These are phyloP conservation scores for Catunica adiposa DNA, from an alignment of 2,329 filamentous ascomycete species.

Conservation along the genomic window DNA sequence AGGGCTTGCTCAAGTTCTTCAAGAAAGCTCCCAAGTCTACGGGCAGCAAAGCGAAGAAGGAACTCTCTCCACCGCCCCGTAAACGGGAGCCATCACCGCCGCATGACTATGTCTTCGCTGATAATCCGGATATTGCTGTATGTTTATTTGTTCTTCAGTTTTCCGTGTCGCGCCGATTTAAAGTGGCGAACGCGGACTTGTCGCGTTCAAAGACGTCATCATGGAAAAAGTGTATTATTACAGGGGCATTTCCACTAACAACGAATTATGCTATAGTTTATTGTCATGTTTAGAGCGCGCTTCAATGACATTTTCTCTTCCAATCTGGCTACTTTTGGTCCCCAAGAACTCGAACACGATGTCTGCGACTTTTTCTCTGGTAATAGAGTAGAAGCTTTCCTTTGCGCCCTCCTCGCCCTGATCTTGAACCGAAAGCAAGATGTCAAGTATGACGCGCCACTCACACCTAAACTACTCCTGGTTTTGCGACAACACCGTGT, in stretches of 20 bases:
- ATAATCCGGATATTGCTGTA: constrained; percentile 86
- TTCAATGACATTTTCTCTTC: constrained; percentile 82
- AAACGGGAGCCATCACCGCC: constrained; percentile 78
- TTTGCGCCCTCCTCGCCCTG: constrained; percentile 77
- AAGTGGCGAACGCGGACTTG: constrained; percentile 31
- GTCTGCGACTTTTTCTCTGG: constrained; percentile 63
- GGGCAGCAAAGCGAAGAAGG: constrained; percentile 29
- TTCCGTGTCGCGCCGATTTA: constrained; percentile 17
- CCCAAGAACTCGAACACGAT: constrained; percentile 85
- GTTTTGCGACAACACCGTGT: not conserved
- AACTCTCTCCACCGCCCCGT: constrained; percentile 47
- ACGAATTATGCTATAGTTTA: constrained; percentile 45
- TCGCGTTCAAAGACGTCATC: constrained; percentile 29
- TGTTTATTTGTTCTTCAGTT: constrained; percentile 26
- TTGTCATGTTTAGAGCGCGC: constrained; percentile 93
- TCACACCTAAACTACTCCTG: not conserved
- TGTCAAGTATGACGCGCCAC: constrained; percentile 58
- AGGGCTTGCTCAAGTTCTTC: constrained; percentile 51
- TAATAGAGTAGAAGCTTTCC: constrained; percentile 68
- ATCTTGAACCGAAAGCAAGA: constrained; percentile 96
- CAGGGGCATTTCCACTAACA: constrained; percentile 19
- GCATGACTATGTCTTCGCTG: constrained; percentile 76
- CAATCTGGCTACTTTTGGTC: constrained; percentile 75
- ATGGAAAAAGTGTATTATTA: constrained; percentile 11
- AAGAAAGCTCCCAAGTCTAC: constrained; percentile 21